Percentiles rank a stretch among this genome's conserved stretches.
These are phyloP conservation scores for Dunaliella primolecta DNA, from an alignment of 139 green algal species.

Conservation along the genomic window DNA sequence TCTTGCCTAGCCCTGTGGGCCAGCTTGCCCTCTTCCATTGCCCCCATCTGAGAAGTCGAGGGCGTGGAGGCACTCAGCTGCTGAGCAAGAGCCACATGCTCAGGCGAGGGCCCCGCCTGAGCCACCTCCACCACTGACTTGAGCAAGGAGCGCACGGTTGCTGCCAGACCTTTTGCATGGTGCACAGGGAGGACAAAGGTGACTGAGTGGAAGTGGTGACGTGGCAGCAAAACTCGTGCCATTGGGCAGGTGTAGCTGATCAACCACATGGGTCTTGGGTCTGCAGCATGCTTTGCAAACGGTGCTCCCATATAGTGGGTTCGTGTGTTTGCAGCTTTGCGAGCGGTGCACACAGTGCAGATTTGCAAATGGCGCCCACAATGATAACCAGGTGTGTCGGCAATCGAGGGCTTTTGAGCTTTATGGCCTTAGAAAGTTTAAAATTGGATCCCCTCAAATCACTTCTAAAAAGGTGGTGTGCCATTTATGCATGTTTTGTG, in stretches of 20 bases:
- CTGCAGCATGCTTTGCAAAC: not conserved
- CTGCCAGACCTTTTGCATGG: not conserved
- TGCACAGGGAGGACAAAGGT: not conserved
- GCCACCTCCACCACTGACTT: not conserved
- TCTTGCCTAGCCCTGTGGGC: not conserved
- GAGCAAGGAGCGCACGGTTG: not conserved
- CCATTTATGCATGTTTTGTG: too few relatives aligned
- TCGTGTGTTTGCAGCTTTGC: not conserved
- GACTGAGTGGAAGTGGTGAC: not conserved
- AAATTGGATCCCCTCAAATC: too few relatives aligned
- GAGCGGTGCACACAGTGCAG: not conserved
- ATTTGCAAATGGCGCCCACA: not conserved
- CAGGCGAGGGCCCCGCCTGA: not conserved
- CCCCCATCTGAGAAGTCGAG: not conserved
- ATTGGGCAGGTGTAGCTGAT: too few relatives aligned
- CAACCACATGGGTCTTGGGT: not conserved
- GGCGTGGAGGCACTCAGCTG: not conserved
- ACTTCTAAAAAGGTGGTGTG: too few relatives aligned
- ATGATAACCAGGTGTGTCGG: too few relatives aligned
- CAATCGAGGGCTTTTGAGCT: too few relatives aligned
- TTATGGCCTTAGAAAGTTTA: too few relatives aligned
- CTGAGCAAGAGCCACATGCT: not conserved
- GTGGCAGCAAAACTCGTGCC: too few relatives aligned
- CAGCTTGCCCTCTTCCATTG: not conserved
- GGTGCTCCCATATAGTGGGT: not conserved